Conservation (phyloP, 2,329 filamentous ascomycete genomes). For the Escovopsis weberi region DNA sequence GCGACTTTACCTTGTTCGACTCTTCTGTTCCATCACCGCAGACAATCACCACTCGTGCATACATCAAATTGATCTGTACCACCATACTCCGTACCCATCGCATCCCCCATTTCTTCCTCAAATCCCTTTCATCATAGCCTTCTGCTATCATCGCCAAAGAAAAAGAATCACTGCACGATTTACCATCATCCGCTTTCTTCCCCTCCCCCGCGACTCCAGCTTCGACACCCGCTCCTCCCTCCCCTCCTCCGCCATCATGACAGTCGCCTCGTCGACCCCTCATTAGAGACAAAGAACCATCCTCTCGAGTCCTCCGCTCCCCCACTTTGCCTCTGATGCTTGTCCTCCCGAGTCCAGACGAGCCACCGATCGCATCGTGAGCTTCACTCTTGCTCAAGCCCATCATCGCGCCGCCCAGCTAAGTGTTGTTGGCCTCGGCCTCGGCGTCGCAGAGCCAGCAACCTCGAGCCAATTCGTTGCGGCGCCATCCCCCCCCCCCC, state of each 20-base stretch:
- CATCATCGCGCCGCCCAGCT: constrained; percentile 1
- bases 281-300: constrained; percentile 4
- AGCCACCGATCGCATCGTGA: not conserved
- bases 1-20: not conserved
- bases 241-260: constrained; percentile 2
- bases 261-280: constrained; percentile 5
- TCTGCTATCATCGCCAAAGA: no score
- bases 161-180: no score
- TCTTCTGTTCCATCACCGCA: no score
- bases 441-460: not conserved
- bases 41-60: no score
- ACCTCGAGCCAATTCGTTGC: not conserved
- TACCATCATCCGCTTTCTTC: no score
- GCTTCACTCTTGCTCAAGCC: not conserved
- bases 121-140: no score
- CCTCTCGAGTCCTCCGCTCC: constrained; percentile 1
- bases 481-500: not conserved
- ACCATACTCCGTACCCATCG: no score
- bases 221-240: no score
- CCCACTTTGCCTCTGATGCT: constrained; percentile 2
- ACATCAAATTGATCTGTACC: no score
- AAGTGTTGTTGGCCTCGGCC: not conserved
- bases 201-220: no score
- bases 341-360: constrained; percentile 2
- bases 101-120: no score